Base-by-base conservation (phyloP, 805 yeast genomes). In the Yarrowia sp. region DNA sequence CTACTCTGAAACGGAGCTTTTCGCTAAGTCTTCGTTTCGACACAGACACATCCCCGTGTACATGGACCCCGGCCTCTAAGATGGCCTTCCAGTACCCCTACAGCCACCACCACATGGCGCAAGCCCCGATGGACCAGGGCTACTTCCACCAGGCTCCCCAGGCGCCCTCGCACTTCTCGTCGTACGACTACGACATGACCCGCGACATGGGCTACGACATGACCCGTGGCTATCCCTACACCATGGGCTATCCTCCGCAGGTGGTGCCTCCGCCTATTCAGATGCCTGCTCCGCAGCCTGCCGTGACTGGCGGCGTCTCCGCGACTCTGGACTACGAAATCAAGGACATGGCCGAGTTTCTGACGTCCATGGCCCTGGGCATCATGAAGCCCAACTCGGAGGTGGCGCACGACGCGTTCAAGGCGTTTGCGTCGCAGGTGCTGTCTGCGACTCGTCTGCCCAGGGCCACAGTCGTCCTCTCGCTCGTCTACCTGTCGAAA, bases 381-480 rank as follows among this genome's bases (percentile, higher is more conserved):
- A 71, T 68, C 68, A 76, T 66, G 77, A 74, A 63, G 64, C 22
- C 25, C 35, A 75, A 85, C n/a, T 66, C 81, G 21, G 72, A 72
- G 42, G 44, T 39, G 18, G 78, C 81, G 41, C 86, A 32, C 33
- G 42, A 58, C 53, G 35, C 46, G 47, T 58, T 88, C 72, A 83
- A 80, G 67, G 76, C 77, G 64, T 84, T 84, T 66, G 77, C 90
- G 18, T 79, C 80, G 62, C 81, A 86, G 39, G 92, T 93, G 2
- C 77, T 93, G 64, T 80, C 85, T 62, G 96, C 97, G 12, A 94
- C 97, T 4, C 83, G 98, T 67, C 78, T 93, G 67, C 96, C 97
- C 29, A 82, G 85, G 66, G 82, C 90, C 2, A 88, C 98, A 16
- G 80, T 94, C 41, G 78, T 91, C 32, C 78, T 92, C 69, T 85